A percentile compares a stretch with the other conserved stretches of the same genome.
Conservation (phyloP, 108 stramenopile genomes). For the Nitzschia sp. region DNA sequence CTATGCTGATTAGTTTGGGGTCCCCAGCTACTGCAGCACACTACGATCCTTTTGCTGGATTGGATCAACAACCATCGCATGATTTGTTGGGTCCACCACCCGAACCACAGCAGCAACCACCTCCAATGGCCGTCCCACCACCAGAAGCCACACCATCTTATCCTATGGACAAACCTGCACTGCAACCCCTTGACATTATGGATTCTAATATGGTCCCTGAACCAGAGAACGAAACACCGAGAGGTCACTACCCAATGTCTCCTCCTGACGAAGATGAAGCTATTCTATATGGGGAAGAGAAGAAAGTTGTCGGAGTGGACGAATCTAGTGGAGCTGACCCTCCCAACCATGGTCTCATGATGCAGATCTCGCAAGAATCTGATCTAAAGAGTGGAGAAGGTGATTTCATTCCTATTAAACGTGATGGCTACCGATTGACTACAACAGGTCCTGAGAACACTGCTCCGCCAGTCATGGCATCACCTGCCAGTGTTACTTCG, state of each 20-base stretch:
- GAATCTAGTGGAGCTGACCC: background rate
- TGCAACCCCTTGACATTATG: background rate
- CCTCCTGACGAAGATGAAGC: background rate
- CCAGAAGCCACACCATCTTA: too few relatives aligned
- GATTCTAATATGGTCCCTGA: background rate
- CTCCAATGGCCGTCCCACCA: background rate
- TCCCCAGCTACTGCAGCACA: background rate
- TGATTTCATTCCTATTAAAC: conserved; percentile 29
- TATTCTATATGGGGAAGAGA: conserved; percentile 21
- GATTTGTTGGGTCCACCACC: background rate
- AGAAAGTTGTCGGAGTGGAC: conserved; percentile 21
- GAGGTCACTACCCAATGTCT: background rate
- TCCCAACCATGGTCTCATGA: background rate
- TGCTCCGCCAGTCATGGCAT: conserved; percentile 5
- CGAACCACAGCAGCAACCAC: background rate
- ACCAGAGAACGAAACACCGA: background rate
- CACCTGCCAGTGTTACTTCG: conserved; percentile 15
- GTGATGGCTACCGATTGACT: background rate
- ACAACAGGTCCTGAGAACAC: background rate
- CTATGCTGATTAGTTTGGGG: conserved; percentile 1
- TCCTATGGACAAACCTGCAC: background rate
- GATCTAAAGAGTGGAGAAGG: conserved; percentile 18
- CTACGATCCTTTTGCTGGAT: background rate
- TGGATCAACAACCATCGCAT: background rate
- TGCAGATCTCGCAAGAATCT: conserved; percentile 3